These are phyloP conservation scores for Wickerhamiella lipophila DNA, from an alignment of 805 yeast genomes.

Conservation along the genomic window DNA sequence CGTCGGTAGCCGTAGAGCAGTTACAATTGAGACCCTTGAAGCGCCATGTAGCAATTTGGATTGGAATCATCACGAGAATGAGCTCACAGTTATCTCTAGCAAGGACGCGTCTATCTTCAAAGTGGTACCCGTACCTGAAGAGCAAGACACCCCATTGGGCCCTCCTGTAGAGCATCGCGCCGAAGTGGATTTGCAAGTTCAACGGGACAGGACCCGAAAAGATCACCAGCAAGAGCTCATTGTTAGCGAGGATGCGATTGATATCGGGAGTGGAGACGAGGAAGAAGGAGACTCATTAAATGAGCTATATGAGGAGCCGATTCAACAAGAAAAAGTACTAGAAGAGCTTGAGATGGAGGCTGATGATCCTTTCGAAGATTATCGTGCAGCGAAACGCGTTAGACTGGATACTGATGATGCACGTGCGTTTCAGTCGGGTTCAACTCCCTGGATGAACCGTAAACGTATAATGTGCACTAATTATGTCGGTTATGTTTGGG, in stretches of 20 bases:
- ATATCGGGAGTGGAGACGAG: neutral
- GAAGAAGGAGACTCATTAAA: neutral
- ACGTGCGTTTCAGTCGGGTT: constrained; percentile 63
- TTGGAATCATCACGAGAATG: constrained; percentile 31
- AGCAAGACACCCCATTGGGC: constrained; percentile 22
- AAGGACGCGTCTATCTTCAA: constrained; percentile 26
- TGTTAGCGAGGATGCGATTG: neutral
- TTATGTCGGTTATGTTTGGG: constrained; percentile 67
- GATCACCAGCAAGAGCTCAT: neutral
- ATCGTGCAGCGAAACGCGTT: neutral
- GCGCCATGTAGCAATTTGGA: constrained; percentile 22
- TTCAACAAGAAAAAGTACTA: constrained; percentile 38
- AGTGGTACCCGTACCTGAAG: constrained; percentile 18
- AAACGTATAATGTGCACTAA: constrained; percentile 74
- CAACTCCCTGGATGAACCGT: constrained; percentile 65
- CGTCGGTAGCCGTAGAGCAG: constrained; percentile 25
- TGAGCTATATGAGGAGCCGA: constrained; percentile 22
- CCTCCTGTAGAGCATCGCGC: constrained; percentile 10
- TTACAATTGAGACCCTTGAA: constrained; percentile 28
- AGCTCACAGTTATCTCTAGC: constrained; percentile 25
- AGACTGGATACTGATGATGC: constrained; percentile 17
- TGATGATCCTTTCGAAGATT: constrained; percentile 17
- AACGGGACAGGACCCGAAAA: neutral
- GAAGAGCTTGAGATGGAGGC: constrained; percentile 37
- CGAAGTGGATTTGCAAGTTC: neutral